Evolutionary conservation across 1,284 basidiomycete species (phyloP), one percentile per base, ranked within the genome.

Genomic region (Paramarasmius palmivorus): DNA sequence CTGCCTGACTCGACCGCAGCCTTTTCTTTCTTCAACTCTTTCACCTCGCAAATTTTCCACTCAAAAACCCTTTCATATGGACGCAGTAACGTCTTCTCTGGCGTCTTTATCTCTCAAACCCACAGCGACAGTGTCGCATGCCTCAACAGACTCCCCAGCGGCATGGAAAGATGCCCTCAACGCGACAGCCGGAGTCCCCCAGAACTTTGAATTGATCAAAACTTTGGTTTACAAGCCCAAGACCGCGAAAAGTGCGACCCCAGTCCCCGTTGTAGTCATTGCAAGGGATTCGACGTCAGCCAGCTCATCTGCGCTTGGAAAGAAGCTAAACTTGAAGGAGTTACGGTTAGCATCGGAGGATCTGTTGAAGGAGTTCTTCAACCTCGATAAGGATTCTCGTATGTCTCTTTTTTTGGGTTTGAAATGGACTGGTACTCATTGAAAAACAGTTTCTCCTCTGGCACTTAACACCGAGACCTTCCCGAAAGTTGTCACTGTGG

Each of bases 221-320:
- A 90, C 87, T 34, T 82, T 94, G 61, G 88, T 93, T 51, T 93
- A 90, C 82, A 94, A 94, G 66, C 92, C 92, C 35, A 93, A 93
- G 72, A 93, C 93, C 1, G 90, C 94, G 46, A 97, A 97, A 73
- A 82, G 83, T 0, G 93, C 91, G 5, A 84, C 83, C 23, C 86
- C 93, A 1, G 82, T 92, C 52, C 95, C 94, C 6, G 85, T 97
- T 50, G 82, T 98, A 50, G 86, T 96, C 56, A 82, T 98, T 65
- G 92, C 93, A 7, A 79, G 85, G 63, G 93, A 96, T 64, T 78
- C 83, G 38, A 92, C 92, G 15, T 90, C 95, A 66, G 91, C 90
- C 17, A 84, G 76, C 65, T 88, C 92, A 0, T 79, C 74, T 3
- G 81, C 86, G 8, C 81, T 97, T 58, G 92, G 83, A 40, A 92